Evolutionary conservation across 176 grass and related monocot genomes (phyloP), one percentile per base, ranked within the genome.

Genomic region (Saccharum officinarum): DNA sequence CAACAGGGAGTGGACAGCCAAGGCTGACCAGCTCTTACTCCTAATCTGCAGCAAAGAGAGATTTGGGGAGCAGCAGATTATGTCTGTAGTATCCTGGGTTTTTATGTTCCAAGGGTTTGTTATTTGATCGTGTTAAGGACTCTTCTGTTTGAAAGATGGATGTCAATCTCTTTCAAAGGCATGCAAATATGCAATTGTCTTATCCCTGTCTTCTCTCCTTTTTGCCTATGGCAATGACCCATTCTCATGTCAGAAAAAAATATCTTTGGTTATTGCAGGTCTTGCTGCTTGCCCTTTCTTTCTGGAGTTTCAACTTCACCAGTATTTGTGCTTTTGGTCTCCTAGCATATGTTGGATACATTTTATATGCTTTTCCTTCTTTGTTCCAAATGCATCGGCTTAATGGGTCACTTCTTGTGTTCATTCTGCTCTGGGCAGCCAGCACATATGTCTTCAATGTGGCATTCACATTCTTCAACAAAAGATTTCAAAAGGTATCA

Each of bases 381-480:
- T 90, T 98, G 55, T 93, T 98, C 36, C 84, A 92, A 89, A 91
- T 98, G 77, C 96, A 98, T 67, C 91, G 96, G 77, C 87, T 98
- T 84, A 98, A 98, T 87, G 93, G 95, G 11, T 93, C 92, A 47
- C 96, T 98, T 84, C 83, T 98, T 42, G 91, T 98, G 49, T 95
- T 98, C 64, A 95, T 98, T 87, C 93, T 95, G 65, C 87, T 98
- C 59, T 98, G 96, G 96, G 92, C 93, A 64, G 89, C 87, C 39
- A 98, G 95, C 83, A 98, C 95, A 74, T 98, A 98, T 85, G 80
- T 95, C 79, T 98, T 98, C 68, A 98, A 98, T 92, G 91, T 98
- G 45, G 93, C 93, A 71, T 98, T 98, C 83, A 92, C 93, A 77
- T 98, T 93, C 86, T 93, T 98, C 77, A 95, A 98, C 83, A 98